Evolutionary conservation across 495 filamentous ascomycete genomes (phyloP).

Genomic region (Lindgomyces ingoldianus): DNA sequence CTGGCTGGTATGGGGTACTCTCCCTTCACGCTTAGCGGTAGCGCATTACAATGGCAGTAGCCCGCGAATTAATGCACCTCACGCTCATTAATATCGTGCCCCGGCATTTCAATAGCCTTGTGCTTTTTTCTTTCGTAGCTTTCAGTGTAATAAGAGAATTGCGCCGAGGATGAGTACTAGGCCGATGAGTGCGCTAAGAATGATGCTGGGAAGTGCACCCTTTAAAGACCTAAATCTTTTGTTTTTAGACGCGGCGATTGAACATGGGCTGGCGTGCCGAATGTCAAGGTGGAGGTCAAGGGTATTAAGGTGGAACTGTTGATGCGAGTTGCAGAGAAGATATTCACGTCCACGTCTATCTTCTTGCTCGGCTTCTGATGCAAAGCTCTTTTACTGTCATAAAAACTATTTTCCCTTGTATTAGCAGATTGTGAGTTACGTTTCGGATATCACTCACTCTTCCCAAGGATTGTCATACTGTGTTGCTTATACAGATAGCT

Average conservation of each 20-base stretch:
- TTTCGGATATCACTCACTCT: background rate
- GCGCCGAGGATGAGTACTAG: background rate
- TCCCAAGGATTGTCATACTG: constrained; percentile 3
- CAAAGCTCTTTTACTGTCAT: background rate
- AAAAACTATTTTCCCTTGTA: background rate
- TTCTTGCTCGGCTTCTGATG: background rate
- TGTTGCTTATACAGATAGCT: background rate
- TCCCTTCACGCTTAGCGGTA: background rate
- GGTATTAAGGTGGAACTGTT: background rate
- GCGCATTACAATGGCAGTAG: background rate
- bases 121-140: background rate
- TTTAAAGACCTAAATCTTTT: background rate
- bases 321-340: constrained; percentile 1
- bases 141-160: background rate
- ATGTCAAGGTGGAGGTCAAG: background rate
- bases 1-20: background rate
- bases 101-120: background rate
- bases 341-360: background rate
- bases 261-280: background rate
- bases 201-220: constrained; percentile 2
- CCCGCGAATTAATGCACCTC: background rate
- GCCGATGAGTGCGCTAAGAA: background rate
- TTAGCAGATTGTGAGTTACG: background rate
- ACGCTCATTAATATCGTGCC: background rate
- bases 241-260: background rate